A percentile compares a stretch with the other conserved stretches of the same genome.
Evolutionary conservation across 2,329 filamentous ascomycete species (phyloP).

Genomic region (Cercospora sesami): DNA sequence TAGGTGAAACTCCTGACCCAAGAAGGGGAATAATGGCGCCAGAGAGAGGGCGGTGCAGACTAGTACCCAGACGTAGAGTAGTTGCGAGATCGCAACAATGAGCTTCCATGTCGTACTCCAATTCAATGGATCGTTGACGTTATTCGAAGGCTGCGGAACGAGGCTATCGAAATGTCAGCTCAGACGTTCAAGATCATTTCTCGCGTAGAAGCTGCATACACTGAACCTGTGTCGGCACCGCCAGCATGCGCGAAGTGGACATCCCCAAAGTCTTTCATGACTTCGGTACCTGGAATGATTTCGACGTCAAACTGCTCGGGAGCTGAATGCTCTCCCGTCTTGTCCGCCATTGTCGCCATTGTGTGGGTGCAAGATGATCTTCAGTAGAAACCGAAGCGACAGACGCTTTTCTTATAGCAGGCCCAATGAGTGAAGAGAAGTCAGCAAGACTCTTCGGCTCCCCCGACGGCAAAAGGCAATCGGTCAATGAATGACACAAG

Average conservation of each 20-base stretch:
- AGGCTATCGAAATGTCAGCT: slow-evolving; percentile 24
- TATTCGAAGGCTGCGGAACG: slow-evolving; percentile 33
- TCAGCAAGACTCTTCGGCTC: neutral
- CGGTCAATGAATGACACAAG: neutral
- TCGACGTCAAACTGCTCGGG: slow-evolving; percentile 32
- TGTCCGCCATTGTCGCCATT: slow-evolving; percentile 8
- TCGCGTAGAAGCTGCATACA: slow-evolving; percentile 26
- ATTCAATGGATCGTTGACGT: slow-evolving; percentile 33
- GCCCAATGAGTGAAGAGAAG: neutral
- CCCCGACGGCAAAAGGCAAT: neutral
- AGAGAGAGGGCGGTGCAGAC: slow-evolving; percentile 47
- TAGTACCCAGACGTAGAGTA: slow-evolving; percentile 47
- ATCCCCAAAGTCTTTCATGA: slow-evolving; percentile 35
- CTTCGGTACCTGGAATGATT: slow-evolving; percentile 36
- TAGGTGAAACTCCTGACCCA: slow-evolving; percentile 45
- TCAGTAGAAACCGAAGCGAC: neutral
- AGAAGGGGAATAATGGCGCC: slow-evolving; percentile 47
- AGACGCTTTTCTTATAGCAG: neutral
- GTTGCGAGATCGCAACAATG: slow-evolving; percentile 42
- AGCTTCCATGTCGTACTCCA: slow-evolving; percentile 36
- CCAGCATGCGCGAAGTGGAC: slow-evolving; percentile 34
- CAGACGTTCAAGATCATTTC: neutral
- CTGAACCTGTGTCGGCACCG: slow-evolving; percentile 30
- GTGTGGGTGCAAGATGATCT: neutral
- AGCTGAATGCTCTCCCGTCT: slow-evolving; percentile 16